Percentiles rank a stretch among this genome's conserved stretches.
Conservation (phyloP, 1,284 basidiomycete species). For the Termitomyces sp. region DNA sequence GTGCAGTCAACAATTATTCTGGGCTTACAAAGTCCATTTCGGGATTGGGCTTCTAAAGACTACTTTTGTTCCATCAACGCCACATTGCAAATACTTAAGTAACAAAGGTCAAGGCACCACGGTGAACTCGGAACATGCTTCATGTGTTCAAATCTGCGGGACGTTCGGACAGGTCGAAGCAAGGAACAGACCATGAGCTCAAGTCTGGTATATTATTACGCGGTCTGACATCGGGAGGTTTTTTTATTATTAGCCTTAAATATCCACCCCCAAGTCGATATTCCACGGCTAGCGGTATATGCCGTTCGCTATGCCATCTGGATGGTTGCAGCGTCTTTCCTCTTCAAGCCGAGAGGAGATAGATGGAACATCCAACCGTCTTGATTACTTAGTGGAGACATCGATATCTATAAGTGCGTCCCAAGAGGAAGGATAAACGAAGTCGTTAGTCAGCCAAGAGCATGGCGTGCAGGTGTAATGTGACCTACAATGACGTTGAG, state of each 20-base stretch:
- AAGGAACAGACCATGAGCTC: background rate
- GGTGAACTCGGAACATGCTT: background rate
- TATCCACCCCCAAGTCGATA: background rate
- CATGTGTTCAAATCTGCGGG: background rate
- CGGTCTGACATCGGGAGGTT: background rate
- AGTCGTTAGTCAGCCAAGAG: too few species aligned
- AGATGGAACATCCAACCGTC: background rate
- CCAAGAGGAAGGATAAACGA: too few species aligned
- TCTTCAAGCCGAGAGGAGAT: background rate
- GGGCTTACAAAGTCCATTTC: background rate
- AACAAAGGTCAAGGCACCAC: background rate
- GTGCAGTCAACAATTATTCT: background rate
- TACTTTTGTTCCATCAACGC: constrained; percentile 5
- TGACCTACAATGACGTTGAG: constrained; percentile 6
- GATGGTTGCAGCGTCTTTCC: background rate
- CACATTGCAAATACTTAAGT: constrained; percentile 5
- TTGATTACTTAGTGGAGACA: too few species aligned
- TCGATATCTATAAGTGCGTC: too few species aligned
- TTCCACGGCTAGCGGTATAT: background rate
- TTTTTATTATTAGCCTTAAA: background rate
- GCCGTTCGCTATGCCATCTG: background rate
- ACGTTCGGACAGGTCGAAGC: too few species aligned
- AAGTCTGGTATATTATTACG: too few species aligned
- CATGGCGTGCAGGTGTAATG: background rate
- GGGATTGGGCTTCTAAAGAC: background rate